Evolutionary conservation across 805 yeast genomes (phyloP).

Genomic region (Brettanomyces bruxellensis): DNA sequence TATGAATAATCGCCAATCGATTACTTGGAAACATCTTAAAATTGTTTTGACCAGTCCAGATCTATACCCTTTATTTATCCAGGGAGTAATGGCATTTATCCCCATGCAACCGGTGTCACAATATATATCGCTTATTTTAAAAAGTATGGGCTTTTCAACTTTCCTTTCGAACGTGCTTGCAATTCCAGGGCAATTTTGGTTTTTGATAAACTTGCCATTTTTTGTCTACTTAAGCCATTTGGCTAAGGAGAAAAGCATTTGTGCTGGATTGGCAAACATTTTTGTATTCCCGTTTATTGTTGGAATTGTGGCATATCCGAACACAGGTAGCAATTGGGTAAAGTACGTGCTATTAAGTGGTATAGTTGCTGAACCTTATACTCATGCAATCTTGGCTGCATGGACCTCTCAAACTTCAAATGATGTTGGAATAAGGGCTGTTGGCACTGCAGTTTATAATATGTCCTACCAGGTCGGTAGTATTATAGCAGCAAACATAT

Average conservation of each 20-base stretch:
- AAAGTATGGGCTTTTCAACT: slow-evolving; percentile 39
- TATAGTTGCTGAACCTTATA: slow-evolving; percentile 30
- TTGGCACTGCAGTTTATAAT: slow-evolving; percentile 24
- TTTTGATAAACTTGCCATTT: slow-evolving; percentile 22
- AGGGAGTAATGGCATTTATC: slow-evolving; percentile 30
- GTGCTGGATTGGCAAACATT: slow-evolving; percentile 43
- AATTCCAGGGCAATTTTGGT: slow-evolving; percentile 35
- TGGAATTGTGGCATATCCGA: slow-evolving; percentile 8
- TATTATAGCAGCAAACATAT: slow-evolving; percentile 21
- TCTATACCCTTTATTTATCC: slow-evolving; percentile 39
- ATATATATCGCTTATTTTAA: slow-evolving; percentile 39
- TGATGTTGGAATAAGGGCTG: slow-evolving; percentile 21
- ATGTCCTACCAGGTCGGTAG: slow-evolving; percentile 22
- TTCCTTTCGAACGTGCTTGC: slow-evolving; percentile 39
- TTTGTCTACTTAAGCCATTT: slow-evolving; percentile 25
- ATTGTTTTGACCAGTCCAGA: slow-evolving; percentile 35
- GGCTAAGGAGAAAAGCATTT: slow-evolving; percentile 40
- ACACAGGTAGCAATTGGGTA: slow-evolving; percentile 9
- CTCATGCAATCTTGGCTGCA: slow-evolving; percentile 28
- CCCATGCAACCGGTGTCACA: slow-evolving; percentile 25
- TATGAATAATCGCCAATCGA: slow-evolving; percentile 51
- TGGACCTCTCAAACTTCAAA: slow-evolving; percentile 25
- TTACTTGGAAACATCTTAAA: slow-evolving; percentile 18
- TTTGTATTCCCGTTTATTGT: slow-evolving; percentile 5
- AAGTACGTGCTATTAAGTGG: slow-evolving; percentile 9